Evolutionary conservation across 2,329 filamentous ascomycete species (phyloP).

Genomic region (Penicillium crustosum): DNA sequence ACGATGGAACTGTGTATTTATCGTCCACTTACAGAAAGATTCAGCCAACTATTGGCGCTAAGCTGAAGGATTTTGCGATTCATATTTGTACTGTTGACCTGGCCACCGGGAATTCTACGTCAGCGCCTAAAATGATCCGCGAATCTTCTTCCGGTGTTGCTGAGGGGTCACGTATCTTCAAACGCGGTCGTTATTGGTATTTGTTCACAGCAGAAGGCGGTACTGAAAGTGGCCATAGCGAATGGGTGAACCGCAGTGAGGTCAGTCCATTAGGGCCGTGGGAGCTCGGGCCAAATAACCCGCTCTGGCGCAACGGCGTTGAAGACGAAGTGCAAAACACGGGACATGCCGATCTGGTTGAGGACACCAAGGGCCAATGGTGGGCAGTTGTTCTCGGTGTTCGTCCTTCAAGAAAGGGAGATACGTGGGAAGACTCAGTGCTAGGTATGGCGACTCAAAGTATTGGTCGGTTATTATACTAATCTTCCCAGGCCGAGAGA

Average conservation of each 20-base stretch:
- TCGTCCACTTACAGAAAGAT: constrained; percentile 43
- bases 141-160: constrained; percentile 47
- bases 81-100: constrained; percentile 39
- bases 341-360: constrained; percentile 52
- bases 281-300: constrained; percentile 58
- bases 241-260: constrained; percentile 58
- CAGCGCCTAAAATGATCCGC: constrained; percentile 41
- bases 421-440: constrained; percentile 42
- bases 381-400: constrained; percentile 52
- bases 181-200: constrained; percentile 54
- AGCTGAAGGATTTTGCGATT: constrained; percentile 53
- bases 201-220: constrained; percentile 57
- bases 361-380: constrained; percentile 48
- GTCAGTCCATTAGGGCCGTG: constrained; percentile 60
- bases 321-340: constrained; percentile 53
- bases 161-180: constrained; percentile 58
- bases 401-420: constrained; percentile 36
- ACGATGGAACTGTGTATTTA: constrained; percentile 52
- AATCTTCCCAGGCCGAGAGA: constrained; percentile 45
- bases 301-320: constrained; percentile 55
- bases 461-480: background rate
- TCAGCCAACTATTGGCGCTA: constrained; percentile 39
- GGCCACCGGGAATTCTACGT: constrained; percentile 33
- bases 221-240: constrained; percentile 60
- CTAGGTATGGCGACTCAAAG: constrained; percentile 35